Conservation (phyloP, 345 rosid species). For the Hypericum perforatum region DNA sequence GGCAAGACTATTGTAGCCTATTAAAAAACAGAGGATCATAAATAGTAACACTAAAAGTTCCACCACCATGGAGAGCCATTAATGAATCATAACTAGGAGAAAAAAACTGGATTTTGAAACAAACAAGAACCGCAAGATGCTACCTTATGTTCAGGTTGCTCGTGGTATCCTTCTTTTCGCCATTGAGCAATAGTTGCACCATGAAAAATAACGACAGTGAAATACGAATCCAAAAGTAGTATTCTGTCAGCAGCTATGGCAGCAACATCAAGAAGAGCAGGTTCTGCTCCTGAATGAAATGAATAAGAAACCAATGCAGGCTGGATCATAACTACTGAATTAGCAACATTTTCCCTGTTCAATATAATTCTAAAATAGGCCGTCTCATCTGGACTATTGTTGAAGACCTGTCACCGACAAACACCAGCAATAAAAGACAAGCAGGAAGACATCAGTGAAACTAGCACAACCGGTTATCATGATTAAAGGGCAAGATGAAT, state of each 20-base stretch:
- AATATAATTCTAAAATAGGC: slow-evolving; percentile 86
- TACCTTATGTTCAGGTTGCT: slow-evolving; percentile 91
- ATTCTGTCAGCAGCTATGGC: slow-evolving; percentile 86
- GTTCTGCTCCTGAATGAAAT: slow-evolving; percentile 76
- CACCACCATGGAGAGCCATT: too few species aligned
- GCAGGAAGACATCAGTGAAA: slow-evolving; percentile 1
- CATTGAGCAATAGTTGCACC: slow-evolving; percentile 93
- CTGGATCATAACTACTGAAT: slow-evolving; percentile 90
- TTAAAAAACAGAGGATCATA: too few species aligned
- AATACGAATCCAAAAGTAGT: slow-evolving; percentile 77
- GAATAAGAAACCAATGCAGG: slow-evolving; percentile 94
- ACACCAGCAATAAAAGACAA: slow-evolving; percentile 5
- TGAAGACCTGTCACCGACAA: slow-evolving; percentile 60
- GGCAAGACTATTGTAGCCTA: too few species aligned
- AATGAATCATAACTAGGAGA: too few species aligned
- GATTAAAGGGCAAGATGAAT: slow-evolving; percentile 1
- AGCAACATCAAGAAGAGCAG: slow-evolving; percentile 73
- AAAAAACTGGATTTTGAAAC: too few species aligned
- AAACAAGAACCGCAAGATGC: neutral
- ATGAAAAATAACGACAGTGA: slow-evolving; percentile 78
- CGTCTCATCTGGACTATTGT: slow-evolving; percentile 97
- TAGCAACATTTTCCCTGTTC: slow-evolving; percentile 82
- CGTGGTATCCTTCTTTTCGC: slow-evolving; percentile 89
- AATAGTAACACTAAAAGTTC: too few species aligned
- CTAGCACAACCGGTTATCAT: neutral